Base-by-base conservation (phyloP, 257 asterid species). In the Nicotiana paniculata region DNA sequence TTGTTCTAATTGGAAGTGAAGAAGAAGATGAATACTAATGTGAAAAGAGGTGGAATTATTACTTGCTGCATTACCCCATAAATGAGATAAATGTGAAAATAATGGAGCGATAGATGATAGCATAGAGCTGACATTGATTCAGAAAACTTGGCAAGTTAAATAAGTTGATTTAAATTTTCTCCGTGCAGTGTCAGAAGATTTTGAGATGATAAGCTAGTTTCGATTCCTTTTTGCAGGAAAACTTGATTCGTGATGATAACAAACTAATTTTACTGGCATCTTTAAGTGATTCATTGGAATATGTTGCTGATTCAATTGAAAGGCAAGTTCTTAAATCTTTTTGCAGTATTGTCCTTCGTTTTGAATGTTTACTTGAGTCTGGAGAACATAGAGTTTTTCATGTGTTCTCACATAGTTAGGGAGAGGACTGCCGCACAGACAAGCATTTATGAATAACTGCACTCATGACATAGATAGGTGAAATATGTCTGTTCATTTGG, bases 221-320 rank as follows among this genome's bases (percentile, higher is more conserved):
- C 61, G 58, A 59, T 67, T 46, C 46, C 51, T 54, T 65, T 85
- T 83, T 86, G 85, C 92, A 96, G 99, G 99, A 96, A 85, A 92
- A 96, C 89, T 90, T 94, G 90, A 96, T 96, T 84, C 98, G 92
- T 69, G 99, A 96, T 86, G 98, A 94, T 84, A 96, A 89, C 93
- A 94, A 91, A 78, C 96, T 96, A 85, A 93, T 92, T 86, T 88
- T 96, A 72, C 82, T 96, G 93, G 98, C 99, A 80, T 96, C 99
- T 72, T 81, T 96, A 89, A 93, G 99, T 62, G 99, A 96, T 90
- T 96, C 99, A 81, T 79, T 96, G 91, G 99, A 96, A 87, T 96
- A 92, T 88, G 91, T 96, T 80, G 98, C 99, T 33, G 98, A 94
- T 75, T 93, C 98, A 46, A 92, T 96, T 88, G 98, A 94, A 90